Percentiles rank a stretch among this genome's conserved stretches.
phyloP scores from a whole-genome alignment of 1,284 basidiomycete species.

The Exobasidium rhododendri region DNA sequence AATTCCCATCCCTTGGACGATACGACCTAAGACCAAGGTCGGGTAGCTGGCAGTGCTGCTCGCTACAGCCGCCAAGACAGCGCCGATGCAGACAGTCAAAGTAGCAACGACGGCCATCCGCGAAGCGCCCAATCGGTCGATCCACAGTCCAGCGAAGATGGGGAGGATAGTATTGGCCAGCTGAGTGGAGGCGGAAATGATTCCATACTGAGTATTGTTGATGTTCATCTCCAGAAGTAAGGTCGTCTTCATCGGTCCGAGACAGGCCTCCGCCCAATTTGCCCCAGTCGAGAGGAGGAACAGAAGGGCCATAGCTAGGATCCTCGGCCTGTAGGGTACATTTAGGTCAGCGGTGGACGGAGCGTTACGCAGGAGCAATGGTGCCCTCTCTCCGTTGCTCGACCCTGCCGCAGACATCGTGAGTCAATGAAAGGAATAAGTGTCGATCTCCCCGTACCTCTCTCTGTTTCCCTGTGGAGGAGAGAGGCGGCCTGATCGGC shows the following conservation, averaged over 20 bases:
- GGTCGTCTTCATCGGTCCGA: conserved; percentile 6
- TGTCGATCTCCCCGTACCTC: too few species aligned
- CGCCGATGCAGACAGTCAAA: conserved; percentile 50
- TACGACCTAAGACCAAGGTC: conserved; percentile 43
- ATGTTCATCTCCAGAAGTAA: conserved; percentile 24
- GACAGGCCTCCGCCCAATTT: conserved; percentile 2
- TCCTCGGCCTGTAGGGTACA: neutral
- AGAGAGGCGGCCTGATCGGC: too few species aligned
- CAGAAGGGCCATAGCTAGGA: neutral
- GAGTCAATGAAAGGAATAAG: too few species aligned
- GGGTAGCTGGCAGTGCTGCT: conserved; percentile 25
- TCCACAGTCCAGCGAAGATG: conserved; percentile 56
- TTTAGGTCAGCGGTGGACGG: too few species aligned
- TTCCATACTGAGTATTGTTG: conserved; percentile 65
- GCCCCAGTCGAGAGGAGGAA: conserved; percentile 1
- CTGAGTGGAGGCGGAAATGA: conserved; percentile 55
- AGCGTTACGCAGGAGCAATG: too few species aligned
- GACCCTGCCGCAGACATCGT: too few species aligned
- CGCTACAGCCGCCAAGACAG: conserved; percentile 47
- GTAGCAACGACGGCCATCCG: conserved; percentile 41
- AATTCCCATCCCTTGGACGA: conserved; percentile 40
- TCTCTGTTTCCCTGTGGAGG: too few species aligned
- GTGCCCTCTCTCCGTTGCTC: too few species aligned
- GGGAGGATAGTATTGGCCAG: conserved; percentile 59
- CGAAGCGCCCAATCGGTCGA: conserved; percentile 56